Percentiles rank a stretch among this genome's conserved stretches.
Evolutionary conservation across 176 grass and related monocot genomes (phyloP).

Genomic region (Carex pumila): DNA sequence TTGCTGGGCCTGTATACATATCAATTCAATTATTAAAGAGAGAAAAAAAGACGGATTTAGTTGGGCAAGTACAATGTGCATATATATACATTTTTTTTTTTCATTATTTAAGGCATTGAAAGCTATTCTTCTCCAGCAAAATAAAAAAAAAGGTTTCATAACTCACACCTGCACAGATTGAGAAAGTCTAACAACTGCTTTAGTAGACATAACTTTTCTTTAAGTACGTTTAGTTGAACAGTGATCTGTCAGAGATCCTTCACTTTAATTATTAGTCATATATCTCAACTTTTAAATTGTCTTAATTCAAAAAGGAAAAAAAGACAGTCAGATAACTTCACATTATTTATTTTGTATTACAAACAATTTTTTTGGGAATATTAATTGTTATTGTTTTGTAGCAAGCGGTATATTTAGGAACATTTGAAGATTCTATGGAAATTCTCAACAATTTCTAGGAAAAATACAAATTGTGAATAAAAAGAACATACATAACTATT

Average conservation of each 20-base stretch:
- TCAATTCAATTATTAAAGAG: not conserved
- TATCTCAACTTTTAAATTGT: not conserved
- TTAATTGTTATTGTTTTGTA: not conserved
- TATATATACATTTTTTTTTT: not conserved
- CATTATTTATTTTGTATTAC: not conserved
- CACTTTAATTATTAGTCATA: not conserved
- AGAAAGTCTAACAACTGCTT: constrained; percentile 8
- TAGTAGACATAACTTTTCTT: not conserved
- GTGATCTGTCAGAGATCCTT: not conserved
- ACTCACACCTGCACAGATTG: not conserved
- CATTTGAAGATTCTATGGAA: not conserved
- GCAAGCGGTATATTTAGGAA: not conserved
- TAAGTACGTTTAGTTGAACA: not conserved
- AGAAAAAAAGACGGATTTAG: not conserved
- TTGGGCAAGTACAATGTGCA: not conserved
- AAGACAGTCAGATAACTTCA: not conserved
- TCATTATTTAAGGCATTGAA: constrained; percentile 12
- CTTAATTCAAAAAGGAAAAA: not conserved
- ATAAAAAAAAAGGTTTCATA: not conserved
- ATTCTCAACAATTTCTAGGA: not conserved
- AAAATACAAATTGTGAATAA: not conserved
- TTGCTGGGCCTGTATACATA: not conserved
- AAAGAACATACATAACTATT: not conserved
- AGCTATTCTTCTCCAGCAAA: not conserved
- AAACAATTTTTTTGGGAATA: not conserved